These are phyloP conservation scores for Colletotrichum zoysiae DNA, from an alignment of 2,329 filamentous ascomycete species.

Conservation along the genomic window DNA sequence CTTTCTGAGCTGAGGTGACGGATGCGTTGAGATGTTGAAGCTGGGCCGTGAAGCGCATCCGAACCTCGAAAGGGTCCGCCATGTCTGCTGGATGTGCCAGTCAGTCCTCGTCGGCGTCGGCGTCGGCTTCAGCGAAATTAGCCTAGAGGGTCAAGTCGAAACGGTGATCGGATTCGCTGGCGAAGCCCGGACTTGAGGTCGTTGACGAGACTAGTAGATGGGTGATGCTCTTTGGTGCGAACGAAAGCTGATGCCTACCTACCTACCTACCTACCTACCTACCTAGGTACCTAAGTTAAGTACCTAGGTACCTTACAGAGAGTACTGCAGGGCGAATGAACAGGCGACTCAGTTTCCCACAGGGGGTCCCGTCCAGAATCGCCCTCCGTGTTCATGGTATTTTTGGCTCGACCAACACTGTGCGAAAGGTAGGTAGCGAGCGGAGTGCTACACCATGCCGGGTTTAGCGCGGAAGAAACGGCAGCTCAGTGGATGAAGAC, in stretches of 20 bases:
- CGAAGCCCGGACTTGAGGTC: not conserved
- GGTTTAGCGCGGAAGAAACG: slow-evolving; percentile 20
- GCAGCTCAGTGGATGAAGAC: slow-evolving; percentile 24
- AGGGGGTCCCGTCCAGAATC: slow-evolving; percentile 1
- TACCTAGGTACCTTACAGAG: too few species aligned
- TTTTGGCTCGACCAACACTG: not conserved
- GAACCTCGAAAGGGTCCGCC: slow-evolving; percentile 95
- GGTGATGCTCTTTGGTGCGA: slow-evolving; percentile 10
- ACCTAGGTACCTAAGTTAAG: not conserved
- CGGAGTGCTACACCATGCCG: not conserved
- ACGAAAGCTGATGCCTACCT: not conserved
- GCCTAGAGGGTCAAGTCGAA: not conserved
- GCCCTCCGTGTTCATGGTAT: not conserved
- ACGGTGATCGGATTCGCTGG: slow-evolving; percentile 4
- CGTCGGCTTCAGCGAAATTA: not conserved
- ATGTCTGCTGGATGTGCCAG: slow-evolving; percentile 51
- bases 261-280: not conserved
- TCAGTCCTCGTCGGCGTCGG: not conserved
- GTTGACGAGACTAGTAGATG: not conserved
- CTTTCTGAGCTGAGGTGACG: slow-evolving; percentile 89
- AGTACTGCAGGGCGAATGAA: not conserved
- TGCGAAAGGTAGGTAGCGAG: slow-evolving; percentile 1
- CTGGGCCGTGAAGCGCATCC: slow-evolving; percentile 94
- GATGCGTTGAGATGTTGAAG: slow-evolving; percentile 93
- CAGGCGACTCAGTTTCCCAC: slow-evolving; percentile 21